phyloP scores from a whole-genome alignment of 108 stramenopile genomes.

The Bacterosira constricta region DNA sequence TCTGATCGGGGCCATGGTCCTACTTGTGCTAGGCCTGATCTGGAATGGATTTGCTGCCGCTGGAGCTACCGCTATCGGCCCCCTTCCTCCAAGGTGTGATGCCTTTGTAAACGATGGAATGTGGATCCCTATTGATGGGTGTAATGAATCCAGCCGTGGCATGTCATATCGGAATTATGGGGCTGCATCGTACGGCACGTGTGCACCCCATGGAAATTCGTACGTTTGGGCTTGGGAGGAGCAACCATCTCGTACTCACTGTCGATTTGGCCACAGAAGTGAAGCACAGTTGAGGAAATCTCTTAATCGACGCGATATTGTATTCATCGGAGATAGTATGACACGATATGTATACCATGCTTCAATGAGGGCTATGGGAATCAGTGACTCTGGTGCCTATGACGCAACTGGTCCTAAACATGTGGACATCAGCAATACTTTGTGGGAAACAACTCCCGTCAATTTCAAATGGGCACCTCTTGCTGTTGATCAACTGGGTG shows the following conservation, averaged over 20 bases:
- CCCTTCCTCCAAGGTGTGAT: slow-evolving; percentile 64
- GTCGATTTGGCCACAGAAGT: slow-evolving; percentile 74
- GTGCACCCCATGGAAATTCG: slow-evolving; percentile 45
- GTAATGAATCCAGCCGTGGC: slow-evolving; percentile 76
- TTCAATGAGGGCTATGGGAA: slow-evolving; percentile 66
- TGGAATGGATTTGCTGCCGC: slow-evolving; percentile 68
- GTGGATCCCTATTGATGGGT: slow-evolving; percentile 81
- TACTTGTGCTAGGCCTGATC: slow-evolving; percentile 51
- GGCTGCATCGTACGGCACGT: slow-evolving; percentile 64
- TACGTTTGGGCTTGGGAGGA: slow-evolving; percentile 78
- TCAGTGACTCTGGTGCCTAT: slow-evolving; percentile 66
- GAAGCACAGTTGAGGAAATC: slow-evolving; percentile 52
- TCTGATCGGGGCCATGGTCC: slow-evolving; percentile 50
- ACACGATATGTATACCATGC: slow-evolving; percentile 81
- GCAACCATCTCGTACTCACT: slow-evolving; percentile 52
- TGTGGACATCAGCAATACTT: slow-evolving; percentile 40
- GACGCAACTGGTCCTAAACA: slow-evolving; percentile 77
- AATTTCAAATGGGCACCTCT: slow-evolving; percentile 84
- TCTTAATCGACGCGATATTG: slow-evolving; percentile 55
- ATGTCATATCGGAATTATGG: slow-evolving; percentile 63
- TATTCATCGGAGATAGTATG: slow-evolving; percentile 84
- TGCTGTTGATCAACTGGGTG: slow-evolving; percentile 57
- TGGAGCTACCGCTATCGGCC: slow-evolving; percentile 62
- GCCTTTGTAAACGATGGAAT: slow-evolving; percentile 65
- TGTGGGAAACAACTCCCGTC: slow-evolving; percentile 50